phyloP scores from a whole-genome alignment of 2,329 filamentous ascomycete genomes.

The Pyrenophora graminea region DNA sequence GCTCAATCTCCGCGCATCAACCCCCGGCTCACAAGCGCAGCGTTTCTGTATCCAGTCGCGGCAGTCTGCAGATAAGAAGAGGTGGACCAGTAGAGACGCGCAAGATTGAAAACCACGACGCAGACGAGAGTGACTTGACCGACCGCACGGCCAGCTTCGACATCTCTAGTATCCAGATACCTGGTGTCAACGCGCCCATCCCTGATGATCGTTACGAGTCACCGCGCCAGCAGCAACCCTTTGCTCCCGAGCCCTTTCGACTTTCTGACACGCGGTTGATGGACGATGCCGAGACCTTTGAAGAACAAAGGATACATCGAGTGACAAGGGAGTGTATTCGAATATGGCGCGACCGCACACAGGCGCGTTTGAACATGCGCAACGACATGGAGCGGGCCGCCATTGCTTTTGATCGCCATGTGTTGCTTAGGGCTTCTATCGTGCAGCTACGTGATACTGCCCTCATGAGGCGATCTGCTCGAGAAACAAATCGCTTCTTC shows the following conservation, averaged over 20 bases:
- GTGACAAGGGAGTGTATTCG: conserved; percentile 43
- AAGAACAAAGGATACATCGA: conserved; percentile 34
- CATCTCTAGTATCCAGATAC: conserved; percentile 37
- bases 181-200: conserved; percentile 44
- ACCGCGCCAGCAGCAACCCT: conserved; percentile 22
- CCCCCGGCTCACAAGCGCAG: conserved; percentile 27
- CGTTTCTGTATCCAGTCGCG: conserved; percentile 44
- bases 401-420: conserved; percentile 54
- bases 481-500: conserved; percentile 59
- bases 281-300: conserved; percentile 54
- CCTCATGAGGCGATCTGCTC: conserved; percentile 46
- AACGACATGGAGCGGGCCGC: conserved; percentile 42
- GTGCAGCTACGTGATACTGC: conserved; percentile 44
- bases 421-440: conserved; percentile 58
- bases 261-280: conserved; percentile 57
- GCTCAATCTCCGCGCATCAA: conserved; percentile 26
- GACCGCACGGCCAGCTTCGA: conserved; percentile 36
- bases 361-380: conserved; percentile 13
- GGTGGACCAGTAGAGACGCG: conserved; percentile 16
- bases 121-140: conserved; percentile 37
- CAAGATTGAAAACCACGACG: conserved; percentile 25
- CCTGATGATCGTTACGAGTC: conserved; percentile 23
- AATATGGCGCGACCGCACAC: conserved; percentile 54
- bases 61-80: conserved; percentile 41
- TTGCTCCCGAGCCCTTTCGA: conserved; percentile 49